Conservation (phyloP, 345 rosid species). For the Hibiscus tridactylites region DNA sequence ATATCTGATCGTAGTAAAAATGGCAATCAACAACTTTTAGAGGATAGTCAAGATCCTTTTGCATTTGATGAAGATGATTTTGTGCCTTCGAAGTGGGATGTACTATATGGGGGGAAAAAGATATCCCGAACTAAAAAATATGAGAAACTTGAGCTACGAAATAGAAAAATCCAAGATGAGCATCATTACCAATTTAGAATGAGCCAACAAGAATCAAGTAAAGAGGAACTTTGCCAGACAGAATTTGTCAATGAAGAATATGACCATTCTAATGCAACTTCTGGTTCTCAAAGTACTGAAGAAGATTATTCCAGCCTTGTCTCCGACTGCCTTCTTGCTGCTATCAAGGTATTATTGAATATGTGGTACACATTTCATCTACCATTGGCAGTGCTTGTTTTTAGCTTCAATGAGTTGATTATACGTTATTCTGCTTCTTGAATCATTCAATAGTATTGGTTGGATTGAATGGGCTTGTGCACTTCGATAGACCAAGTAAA, state of each 20-base stretch:
- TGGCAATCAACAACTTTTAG: conserved; percentile 22
- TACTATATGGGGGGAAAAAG: conserved; percentile 41
- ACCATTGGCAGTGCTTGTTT: not conserved
- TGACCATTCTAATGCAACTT: conserved; percentile 27
- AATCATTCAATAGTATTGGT: not conserved
- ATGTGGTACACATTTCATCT: not conserved
- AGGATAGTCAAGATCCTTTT: conserved; percentile 66
- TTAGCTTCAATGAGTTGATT: not conserved
- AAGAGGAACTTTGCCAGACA: conserved; percentile 21
- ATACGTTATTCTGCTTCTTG: not conserved
- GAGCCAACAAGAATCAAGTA: conserved; percentile 42
- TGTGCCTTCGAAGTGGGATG: conserved; percentile 33
- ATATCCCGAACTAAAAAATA: conserved; percentile 28
- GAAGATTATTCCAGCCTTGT: conserved; percentile 49
- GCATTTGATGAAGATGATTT: conserved; percentile 54
- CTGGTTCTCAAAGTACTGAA: conserved; percentile 30
- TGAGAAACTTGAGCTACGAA: conserved; percentile 23
- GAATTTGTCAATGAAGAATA: conserved; percentile 25
- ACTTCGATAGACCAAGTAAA: not conserved
- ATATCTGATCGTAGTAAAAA: conserved; percentile 24
- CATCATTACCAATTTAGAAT: conserved; percentile 21
- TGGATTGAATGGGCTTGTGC: not conserved
- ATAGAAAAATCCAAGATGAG: conserved; percentile 31
- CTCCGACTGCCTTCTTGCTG: conserved; percentile 83
- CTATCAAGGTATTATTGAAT: conserved; percentile 60